phyloP scores from a whole-genome alignment of 176 grass and related monocot species.

The Typha latifolia region DNA sequence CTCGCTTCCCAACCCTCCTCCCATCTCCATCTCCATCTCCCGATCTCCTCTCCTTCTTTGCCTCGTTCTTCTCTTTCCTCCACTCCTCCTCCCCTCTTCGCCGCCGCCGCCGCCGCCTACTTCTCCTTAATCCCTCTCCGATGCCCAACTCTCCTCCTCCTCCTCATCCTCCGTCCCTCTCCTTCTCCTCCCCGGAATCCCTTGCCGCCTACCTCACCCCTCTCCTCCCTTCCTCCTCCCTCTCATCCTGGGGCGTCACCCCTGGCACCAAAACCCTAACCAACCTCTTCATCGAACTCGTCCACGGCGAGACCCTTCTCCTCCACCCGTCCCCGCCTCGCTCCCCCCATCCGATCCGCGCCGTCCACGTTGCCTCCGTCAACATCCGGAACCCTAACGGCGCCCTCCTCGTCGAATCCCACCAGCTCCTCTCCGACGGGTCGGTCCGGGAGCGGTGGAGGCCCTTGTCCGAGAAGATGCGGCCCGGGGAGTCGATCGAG shows the following conservation, averaged over 20 bases:
- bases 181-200: conserved; percentile 57
- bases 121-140: conserved; percentile 14
- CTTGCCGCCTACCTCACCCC: conserved; percentile 53
- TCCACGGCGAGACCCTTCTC: conserved; percentile 58
- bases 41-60: too few species aligned
- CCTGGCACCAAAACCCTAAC: conserved; percentile 64
- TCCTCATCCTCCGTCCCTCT: conserved; percentile 28
- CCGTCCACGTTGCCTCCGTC: conserved; percentile 64
- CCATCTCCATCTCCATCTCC: too few species aligned
- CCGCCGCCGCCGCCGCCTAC: not conserved
- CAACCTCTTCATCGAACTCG: conserved; percentile 89
- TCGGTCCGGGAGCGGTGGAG: conserved; percentile 37
- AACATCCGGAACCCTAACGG: conserved; percentile 45
- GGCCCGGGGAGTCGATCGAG: conserved; percentile 50
- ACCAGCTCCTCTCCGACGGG: conserved; percentile 82
- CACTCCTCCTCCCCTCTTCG: conserved; percentile 1
- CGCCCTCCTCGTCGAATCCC: conserved; percentile 53
- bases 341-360: conserved; percentile 25
- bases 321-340: conserved; percentile 2
- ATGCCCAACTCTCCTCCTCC: not conserved
- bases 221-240: conserved; percentile 29
- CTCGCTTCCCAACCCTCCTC: too few species aligned
- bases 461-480: conserved; percentile 88
- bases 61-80: not conserved
- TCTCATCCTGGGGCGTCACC: conserved; percentile 53